phyloP scores from a whole-genome alignment of 108 stramenopile genomes.

The Aurantiochytrium sp. region DNA sequence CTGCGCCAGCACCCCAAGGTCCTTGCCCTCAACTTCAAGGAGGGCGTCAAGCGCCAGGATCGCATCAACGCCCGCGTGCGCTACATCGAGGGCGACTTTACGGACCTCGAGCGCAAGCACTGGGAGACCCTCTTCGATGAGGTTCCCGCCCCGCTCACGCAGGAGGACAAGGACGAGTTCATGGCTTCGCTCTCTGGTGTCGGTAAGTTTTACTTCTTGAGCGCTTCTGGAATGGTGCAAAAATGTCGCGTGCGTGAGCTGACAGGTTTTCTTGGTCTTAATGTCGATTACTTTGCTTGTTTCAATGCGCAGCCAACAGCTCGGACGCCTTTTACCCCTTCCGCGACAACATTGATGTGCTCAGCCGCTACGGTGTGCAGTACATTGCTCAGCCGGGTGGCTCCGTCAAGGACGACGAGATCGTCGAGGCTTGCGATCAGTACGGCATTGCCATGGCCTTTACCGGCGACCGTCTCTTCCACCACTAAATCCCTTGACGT shows the following conservation, averaged over 20 bases:
- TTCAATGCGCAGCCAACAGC: constrained; percentile 44
- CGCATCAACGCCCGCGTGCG: constrained; percentile 95
- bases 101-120: constrained; percentile 70
- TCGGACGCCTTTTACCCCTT: constrained; percentile 99
- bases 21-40: constrained; percentile 78
- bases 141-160: constrained; percentile 75
- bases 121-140: constrained; percentile 79
- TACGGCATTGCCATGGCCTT: constrained; percentile 97
- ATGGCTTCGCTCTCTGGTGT: constrained; percentile 66
- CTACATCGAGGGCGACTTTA: constrained; percentile 97
- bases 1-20: constrained; percentile 96
- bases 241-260: no score
- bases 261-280: no score
- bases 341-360: constrained; percentile 95
- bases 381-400: constrained; percentile 94
- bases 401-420: constrained; percentile 73
- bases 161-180: constrained; percentile 77
- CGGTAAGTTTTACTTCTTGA: not conserved
- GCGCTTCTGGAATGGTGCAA: no score
- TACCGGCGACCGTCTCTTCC: constrained; percentile 88
- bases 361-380: constrained; percentile 85
- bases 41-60: constrained; percentile 87
- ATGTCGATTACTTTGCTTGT: not conserved
- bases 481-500: constrained; percentile 64
- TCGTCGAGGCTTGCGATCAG: constrained; percentile 81